These are phyloP conservation scores for Colletotrichum cereale DNA, from an alignment of 2,329 filamentous ascomycete species.

Conservation along the genomic window DNA sequence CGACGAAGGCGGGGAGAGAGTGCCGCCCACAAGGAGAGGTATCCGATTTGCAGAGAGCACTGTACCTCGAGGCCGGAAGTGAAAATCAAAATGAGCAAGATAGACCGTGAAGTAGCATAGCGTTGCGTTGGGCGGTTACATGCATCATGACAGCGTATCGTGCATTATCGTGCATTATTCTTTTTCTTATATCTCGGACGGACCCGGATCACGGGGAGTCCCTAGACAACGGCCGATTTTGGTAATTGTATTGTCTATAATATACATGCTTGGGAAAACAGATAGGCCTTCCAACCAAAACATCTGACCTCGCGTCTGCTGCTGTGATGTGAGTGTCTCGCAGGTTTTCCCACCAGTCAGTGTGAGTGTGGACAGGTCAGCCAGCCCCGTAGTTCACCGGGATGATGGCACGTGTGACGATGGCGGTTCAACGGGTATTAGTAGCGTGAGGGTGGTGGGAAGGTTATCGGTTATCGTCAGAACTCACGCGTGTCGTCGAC, in stretches of 20 bases:
- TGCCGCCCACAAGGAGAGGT: slow-evolving; percentile 64
- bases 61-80: slow-evolving; percentile 44
- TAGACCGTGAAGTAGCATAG: slow-evolving; percentile 32
- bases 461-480: too few relatives aligned
- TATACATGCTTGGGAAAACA: slow-evolving; percentile 18
- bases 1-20: slow-evolving; percentile 68
- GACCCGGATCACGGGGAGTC: slow-evolving; percentile 3
- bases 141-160: slow-evolving; percentile 36
- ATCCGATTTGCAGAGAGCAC: slow-evolving; percentile 71
- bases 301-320: background rate
- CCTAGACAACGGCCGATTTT: slow-evolving; percentile 28
- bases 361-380: too few relatives aligned
- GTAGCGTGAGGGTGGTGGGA: too few relatives aligned
- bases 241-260: slow-evolving; percentile 38
- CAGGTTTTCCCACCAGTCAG: background rate
- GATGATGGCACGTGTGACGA: background rate
- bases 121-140: slow-evolving; percentile 31
- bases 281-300: background rate
- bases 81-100: slow-evolving; percentile 29
- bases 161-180: background rate
- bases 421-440: too few relatives aligned
- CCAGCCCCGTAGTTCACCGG: background rate
- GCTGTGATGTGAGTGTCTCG: background rate
- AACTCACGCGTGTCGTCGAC: too few relatives aligned
- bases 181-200: slow-evolving; percentile 19